phyloP scores from a whole-genome alignment of 2,329 filamentous ascomycete species.

The Penicillium sp. region DNA sequence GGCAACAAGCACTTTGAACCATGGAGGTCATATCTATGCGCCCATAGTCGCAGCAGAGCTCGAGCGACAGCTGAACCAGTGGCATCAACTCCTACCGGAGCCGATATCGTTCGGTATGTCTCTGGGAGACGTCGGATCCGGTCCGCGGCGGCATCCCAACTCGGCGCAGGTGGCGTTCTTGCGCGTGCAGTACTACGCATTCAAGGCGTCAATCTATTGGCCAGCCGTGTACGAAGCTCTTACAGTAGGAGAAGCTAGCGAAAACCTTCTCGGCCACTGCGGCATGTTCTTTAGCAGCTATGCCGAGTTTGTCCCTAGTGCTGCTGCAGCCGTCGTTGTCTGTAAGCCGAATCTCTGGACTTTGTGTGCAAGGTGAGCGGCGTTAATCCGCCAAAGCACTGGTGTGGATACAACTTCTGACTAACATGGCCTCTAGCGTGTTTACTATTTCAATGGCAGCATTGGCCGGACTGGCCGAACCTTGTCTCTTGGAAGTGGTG shows the following conservation, averaged over 20 bases:
- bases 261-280: background rate
- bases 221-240: conserved; percentile 5
- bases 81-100: conserved; percentile 4
- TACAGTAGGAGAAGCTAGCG: background rate
- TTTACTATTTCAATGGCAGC: conserved; percentile 6
- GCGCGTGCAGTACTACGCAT: conserved; percentile 8
- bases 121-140: background rate
- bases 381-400: too few relatives aligned
- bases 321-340: background rate
- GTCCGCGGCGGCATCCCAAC: too few relatives aligned
- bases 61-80: conserved; percentile 11
- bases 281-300: background rate
- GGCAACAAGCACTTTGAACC: background rate
- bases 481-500: background rate
- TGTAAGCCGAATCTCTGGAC: conserved; percentile 13
- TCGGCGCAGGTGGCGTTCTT: conserved; percentile 1
- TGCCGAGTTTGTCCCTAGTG: background rate
- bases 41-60: conserved; percentile 10
- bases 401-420: background rate
- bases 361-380: conserved; percentile 6
- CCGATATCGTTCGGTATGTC: background rate
- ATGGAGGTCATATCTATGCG: background rate
- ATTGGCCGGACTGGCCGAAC: background rate
- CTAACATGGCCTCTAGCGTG: background rate
- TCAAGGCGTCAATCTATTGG: conserved; percentile 11